These are phyloP conservation scores for Debaryomyces nepalensis DNA, from an alignment of 1,139 yeast species.

Conservation along the genomic window DNA sequence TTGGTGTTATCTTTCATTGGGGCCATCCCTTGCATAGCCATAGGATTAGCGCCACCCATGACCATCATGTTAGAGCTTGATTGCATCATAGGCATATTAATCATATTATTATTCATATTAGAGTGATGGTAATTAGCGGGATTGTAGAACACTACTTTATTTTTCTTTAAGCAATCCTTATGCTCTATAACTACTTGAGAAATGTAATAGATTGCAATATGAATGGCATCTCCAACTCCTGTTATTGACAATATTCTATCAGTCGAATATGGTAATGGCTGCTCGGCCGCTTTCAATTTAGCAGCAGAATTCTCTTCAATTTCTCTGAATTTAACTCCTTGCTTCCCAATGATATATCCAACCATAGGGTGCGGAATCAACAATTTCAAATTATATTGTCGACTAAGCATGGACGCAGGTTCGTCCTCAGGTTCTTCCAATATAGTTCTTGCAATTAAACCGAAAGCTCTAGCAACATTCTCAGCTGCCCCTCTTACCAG, in stretches of 20 bases:
- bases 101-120: conserved; percentile 22
- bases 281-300: conserved; percentile 74
- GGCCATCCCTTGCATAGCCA: conserved; percentile 21
- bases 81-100: conserved; percentile 25
- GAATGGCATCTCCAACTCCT: conserved; percentile 89
- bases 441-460: conserved; percentile 69
- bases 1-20: conserved; percentile 20
- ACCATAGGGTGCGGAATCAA: conserved; percentile 81
- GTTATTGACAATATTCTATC: conserved; percentile 73
- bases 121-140: conserved; percentile 57
- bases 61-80: conserved; percentile 24
- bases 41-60: conserved; percentile 22
- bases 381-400: conserved; percentile 60
- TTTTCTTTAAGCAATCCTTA: conserved; percentile 54
- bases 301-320: conserved; percentile 88
- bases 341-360: conserved; percentile 84
- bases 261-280: conserved; percentile 75
- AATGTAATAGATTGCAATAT: conserved; percentile 78
- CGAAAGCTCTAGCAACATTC: conserved; percentile 82
- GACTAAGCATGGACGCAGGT: conserved; percentile 60
- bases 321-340: conserved; percentile 75
- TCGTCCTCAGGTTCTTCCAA: conserved; percentile 70
- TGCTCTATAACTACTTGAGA: conserved; percentile 69
- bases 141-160: conserved; percentile 63
- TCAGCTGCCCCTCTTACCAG: conserved; percentile 79